These are phyloP conservation scores for Lichina pygmaea DNA, from an alignment of 495 filamentous ascomycete genomes.

Conservation along the genomic window DNA sequence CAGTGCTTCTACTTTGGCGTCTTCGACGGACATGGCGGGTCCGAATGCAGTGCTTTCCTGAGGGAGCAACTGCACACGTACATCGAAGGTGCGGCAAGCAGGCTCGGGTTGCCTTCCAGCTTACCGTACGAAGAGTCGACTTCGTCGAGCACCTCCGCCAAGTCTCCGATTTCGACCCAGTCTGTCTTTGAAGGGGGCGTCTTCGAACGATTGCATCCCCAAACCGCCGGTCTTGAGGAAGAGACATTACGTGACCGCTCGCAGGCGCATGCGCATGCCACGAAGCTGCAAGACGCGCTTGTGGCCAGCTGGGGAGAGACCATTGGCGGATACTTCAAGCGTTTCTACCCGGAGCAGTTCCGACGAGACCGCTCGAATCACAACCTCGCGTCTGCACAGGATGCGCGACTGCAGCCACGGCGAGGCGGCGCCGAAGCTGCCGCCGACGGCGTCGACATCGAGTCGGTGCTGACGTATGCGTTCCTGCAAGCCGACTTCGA, in stretches of 20 bases:
- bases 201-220: too few species aligned
- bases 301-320: slow-evolving; percentile 55
- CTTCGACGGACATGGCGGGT: slow-evolving; percentile 88
- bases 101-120: slow-evolving; percentile 51
- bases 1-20: slow-evolving; percentile 94
- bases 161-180: too few species aligned
- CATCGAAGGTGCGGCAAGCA: slow-evolving; percentile 48
- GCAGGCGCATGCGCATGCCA: slow-evolving; percentile 9
- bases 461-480: slow-evolving; percentile 57
- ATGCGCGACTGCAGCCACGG: not conserved
- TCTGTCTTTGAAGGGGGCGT: too few species aligned
- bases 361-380: slow-evolving; percentile 8
- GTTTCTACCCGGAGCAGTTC: slow-evolving; percentile 56
- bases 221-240: too few species aligned
- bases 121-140: slow-evolving; percentile 15
- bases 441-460: slow-evolving; percentile 12
- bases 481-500: slow-evolving; percentile 82
- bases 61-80: slow-evolving; percentile 67
- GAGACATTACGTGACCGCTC: too few species aligned
- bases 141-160: too few species aligned
- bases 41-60: slow-evolving; percentile 67
- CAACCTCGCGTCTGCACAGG: slow-evolving; percentile 2
- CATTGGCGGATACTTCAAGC: slow-evolving; percentile 79
- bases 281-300: slow-evolving; percentile 36
- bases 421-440: slow-evolving; percentile 1